phyloP scores from a whole-genome alignment of 257 asterid genomes.

The Misopates orontium region DNA sequence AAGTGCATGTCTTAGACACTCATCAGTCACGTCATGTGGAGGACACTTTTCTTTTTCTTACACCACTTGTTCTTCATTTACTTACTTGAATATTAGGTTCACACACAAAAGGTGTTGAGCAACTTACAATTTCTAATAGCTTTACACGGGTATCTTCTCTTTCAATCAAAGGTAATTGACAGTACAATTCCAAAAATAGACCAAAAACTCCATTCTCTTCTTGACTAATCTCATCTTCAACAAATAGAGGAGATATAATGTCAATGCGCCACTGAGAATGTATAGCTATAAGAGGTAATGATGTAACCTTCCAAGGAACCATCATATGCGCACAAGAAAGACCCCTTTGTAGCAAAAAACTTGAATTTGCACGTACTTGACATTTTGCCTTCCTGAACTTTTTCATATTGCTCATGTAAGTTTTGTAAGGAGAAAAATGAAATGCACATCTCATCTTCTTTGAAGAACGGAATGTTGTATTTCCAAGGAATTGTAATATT shows the following conservation, averaged over 20 bases:
- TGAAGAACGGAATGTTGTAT: neutral
- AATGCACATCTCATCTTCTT: neutral
- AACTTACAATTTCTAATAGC: neutral
- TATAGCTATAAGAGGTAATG: neutral
- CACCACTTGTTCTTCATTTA: neutral
- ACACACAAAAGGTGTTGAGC: neutral
- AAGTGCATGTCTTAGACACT: too few relatives aligned
- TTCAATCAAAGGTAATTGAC: neutral
- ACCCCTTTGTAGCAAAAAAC: neutral
- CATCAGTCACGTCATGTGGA: neutral
- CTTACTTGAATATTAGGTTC: neutral
- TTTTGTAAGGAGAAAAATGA: neutral
- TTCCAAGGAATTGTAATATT: neutral
- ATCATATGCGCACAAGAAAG: conserved; percentile 2
- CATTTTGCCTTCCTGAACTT: neutral
- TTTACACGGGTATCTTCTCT: neutral
- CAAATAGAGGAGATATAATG: neutral
- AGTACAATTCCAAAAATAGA: neutral
- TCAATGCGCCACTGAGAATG: conserved; percentile 11
- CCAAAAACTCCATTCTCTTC: neutral
- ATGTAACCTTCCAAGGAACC: neutral
- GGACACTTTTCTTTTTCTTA: neutral
- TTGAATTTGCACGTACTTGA: neutral
- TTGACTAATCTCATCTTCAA: neutral
- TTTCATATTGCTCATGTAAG: neutral